These are phyloP conservation scores for Aquilaria yunnanensis DNA, from an alignment of 345 rosid species.

Conservation along the genomic window DNA sequence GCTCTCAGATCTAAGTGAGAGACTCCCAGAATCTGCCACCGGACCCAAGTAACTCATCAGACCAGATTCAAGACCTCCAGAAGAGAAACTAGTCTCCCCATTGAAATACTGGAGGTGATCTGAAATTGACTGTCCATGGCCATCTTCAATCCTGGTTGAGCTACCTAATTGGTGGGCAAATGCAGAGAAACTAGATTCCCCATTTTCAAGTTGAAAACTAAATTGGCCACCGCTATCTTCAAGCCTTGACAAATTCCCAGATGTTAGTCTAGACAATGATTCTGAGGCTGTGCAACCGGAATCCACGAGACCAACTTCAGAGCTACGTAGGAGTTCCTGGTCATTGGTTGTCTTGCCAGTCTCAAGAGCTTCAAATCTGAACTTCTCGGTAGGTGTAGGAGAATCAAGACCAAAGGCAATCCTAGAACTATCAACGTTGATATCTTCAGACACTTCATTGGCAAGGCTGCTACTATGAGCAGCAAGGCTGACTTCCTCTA, in stretches of 20 bases:
- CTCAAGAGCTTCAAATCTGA: conserved; percentile 11
- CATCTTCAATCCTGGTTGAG: conserved; percentile 11
- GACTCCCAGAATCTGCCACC: conserved; percentile 61
- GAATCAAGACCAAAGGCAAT: conserved; percentile 23
- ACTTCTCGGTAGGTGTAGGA: conserved; percentile 15
- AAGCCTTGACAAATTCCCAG: no score
- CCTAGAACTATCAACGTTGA: conserved; percentile 14
- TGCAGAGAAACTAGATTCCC: no score
- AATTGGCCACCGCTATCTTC: no score
- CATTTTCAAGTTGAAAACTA: no score
- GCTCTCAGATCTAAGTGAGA: conserved; percentile 84
- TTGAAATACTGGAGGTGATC: conserved; percentile 21
- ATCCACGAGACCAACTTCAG: no score
- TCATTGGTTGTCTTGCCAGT: conserved; percentile 10
- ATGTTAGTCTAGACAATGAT: no score
- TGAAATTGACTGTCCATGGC: conserved; percentile 20
- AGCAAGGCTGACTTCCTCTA: conserved; percentile 5
- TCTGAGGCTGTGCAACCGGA: no score
- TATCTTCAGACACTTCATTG: conserved; percentile 15
- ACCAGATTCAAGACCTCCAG: conserved; percentile 48
- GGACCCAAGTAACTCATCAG: conserved; percentile 63
- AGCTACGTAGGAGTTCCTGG: no score
- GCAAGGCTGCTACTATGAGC: conserved; percentile 6
- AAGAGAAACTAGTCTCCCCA: conserved; percentile 80
- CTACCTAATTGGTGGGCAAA: no score